Conservation (phyloP, 2,329 filamentous ascomycete species). For the Aspergillus awamori region DNA sequence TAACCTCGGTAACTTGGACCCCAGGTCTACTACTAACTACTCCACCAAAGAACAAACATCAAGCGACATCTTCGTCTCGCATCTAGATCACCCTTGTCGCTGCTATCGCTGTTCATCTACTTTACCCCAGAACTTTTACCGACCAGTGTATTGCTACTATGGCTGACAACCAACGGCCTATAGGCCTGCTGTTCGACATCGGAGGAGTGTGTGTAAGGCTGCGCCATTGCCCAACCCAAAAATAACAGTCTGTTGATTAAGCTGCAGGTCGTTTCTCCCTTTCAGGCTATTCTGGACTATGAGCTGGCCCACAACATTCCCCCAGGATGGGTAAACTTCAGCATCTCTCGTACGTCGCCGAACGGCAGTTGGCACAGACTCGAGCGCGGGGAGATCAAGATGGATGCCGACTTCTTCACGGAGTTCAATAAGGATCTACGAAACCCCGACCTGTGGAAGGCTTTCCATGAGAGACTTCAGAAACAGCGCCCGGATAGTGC, state of each 20-base stretch:
- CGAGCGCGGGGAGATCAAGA: conserved; percentile 77
- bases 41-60: conserved; percentile 12
- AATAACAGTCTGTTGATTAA: conserved; percentile 12
- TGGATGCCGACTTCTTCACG: conserved; percentile 74
- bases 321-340: conserved; percentile 86
- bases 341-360: conserved; percentile 77
- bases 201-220: conserved; percentile 88
- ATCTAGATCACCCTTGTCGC: neutral
- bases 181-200: conserved; percentile 88
- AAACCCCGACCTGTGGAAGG: conserved; percentile 67
- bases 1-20: conserved; percentile 34
- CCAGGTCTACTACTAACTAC: conserved; percentile 10
- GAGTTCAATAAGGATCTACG: conserved; percentile 76
- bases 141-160: conserved; percentile 29
- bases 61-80: neutral
- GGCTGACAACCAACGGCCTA: conserved; percentile 56
- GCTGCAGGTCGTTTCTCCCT: conserved; percentile 78
- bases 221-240: neutral
- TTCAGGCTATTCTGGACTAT: conserved; percentile 91
- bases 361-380: conserved; percentile 85
- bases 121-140: neutral
- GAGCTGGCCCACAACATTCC: conserved; percentile 77
- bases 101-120: neutral
- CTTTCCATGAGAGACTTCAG: conserved; percentile 52
- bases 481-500: conserved; percentile 28